Percentiles rank a stretch among this genome's conserved stretches.
Conservation (phyloP, 768 basidiomycete species). For the Lentinula lateritia region DNA sequence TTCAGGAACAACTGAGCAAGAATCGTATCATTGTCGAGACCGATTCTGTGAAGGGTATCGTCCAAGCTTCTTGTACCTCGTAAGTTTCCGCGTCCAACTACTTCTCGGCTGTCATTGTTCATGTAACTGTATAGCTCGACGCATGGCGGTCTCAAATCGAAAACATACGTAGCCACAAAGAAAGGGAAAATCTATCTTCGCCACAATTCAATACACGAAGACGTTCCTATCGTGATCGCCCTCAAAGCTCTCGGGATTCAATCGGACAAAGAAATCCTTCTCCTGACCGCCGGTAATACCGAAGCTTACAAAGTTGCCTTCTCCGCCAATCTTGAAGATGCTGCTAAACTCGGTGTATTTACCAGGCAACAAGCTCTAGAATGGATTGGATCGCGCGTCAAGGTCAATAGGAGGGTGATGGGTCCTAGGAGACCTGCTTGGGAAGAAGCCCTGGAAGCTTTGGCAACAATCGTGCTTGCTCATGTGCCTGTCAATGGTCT, state of each 20-base stretch:
- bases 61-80: conserved; percentile 96
- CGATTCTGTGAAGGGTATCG: conserved; percentile 81
- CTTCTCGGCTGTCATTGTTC: conserved; percentile 1
- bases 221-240: conserved; percentile 92
- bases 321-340: conserved; percentile 89
- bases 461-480: conserved; percentile 96
- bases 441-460: conserved; percentile 94
- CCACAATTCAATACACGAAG: conserved; percentile 96
- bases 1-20: conserved; percentile 98
- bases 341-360: conserved; percentile 85
- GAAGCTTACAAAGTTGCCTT: conserved; percentile 86
- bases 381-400: conserved; percentile 91
- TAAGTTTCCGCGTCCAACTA: conserved; percentile 32
- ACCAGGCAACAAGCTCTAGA: conserved; percentile 93
- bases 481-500: conserved; percentile 90
- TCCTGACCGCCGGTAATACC: conserved; percentile 88
- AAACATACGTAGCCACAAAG: conserved; percentile 96
- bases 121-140: conserved; percentile 49
- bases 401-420: conserved; percentile 74
- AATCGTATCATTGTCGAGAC: conserved; percentile 99
- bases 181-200: conserved; percentile 92
- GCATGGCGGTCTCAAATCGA: conserved; percentile 86
- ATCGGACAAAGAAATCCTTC: conserved; percentile 95
- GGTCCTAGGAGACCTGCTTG: conserved; percentile 81
- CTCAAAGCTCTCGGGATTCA: conserved; percentile 96